Percentiles rank a stretch among this genome's conserved stretches.
Conservation (phyloP, 2,329 filamentous ascomycete species). For the Bertia moriformis region DNA sequence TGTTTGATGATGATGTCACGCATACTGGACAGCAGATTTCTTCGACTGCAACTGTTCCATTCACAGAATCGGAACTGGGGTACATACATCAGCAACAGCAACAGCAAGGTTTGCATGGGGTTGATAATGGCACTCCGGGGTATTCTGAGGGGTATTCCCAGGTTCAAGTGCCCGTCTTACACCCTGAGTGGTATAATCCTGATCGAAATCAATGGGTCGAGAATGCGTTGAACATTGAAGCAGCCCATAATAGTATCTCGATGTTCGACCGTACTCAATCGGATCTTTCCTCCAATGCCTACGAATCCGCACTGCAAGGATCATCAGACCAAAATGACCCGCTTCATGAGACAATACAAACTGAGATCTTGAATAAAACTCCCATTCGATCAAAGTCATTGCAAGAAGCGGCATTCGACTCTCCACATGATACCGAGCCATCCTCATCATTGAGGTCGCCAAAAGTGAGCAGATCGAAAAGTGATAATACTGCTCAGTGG, state of each 20-base stretch:
- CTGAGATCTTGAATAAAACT: constrained; percentile 2
- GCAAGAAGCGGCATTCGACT: constrained; percentile 11
- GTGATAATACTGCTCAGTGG: constrained; percentile 6
- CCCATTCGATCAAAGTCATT: constrained; percentile 11
- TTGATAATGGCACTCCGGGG: too few relatives aligned
- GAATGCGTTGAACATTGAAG: too few relatives aligned
- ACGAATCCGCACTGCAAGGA: neutral
- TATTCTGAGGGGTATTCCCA: too few relatives aligned
- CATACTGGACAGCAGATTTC: constrained; percentile 6
- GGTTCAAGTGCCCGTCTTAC: too few relatives aligned
- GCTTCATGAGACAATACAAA: neutral
- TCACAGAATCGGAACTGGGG: neutral
- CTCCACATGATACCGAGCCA: constrained; percentile 21
- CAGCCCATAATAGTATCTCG: neutral
- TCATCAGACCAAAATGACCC: neutral
- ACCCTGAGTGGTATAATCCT: too few relatives aligned
- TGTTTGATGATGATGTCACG: constrained; percentile 12
- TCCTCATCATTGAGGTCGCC: constrained; percentile 16
- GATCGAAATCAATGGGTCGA: too few relatives aligned
- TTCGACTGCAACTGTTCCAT: constrained; percentile 3
- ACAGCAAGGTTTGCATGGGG: neutral
- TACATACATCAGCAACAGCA: neutral
- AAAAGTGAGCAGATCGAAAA: constrained; percentile 9
- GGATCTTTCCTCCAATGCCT: neutral
- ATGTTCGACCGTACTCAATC: neutral